Evolutionary conservation across 169 alveolate genomes (phyloP).

Genomic region (Cryptosporidium felis): DNA sequence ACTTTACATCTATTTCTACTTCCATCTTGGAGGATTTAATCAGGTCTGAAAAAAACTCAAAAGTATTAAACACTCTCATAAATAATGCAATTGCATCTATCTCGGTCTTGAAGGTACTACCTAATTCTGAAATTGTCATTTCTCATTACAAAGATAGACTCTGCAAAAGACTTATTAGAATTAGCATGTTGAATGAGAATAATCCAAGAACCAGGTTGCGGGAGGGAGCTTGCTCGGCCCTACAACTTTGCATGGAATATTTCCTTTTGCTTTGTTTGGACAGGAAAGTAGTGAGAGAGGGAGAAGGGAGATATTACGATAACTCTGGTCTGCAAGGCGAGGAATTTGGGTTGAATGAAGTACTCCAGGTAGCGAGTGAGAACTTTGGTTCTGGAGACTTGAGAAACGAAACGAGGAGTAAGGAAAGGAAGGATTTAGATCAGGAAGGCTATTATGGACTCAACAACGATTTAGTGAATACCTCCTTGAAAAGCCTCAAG

Average conservation of each 20-base stretch:
- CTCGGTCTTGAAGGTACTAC: slow-evolving; percentile 5
- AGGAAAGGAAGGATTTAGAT: neutral
- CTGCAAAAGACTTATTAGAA: slow-evolving; percentile 10
- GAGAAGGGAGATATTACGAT: neutral
- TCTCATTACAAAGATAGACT: slow-evolving; percentile 51
- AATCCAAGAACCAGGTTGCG: neutral
- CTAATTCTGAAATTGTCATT: slow-evolving; percentile 16
- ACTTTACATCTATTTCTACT: neutral
- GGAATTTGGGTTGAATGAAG: neutral
- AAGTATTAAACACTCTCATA: neutral
- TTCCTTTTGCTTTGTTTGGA: slow-evolving; percentile 20
- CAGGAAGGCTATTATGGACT: neutral
- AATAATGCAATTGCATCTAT: neutral
- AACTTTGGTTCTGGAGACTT: neutral
- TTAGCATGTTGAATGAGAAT: neutral
- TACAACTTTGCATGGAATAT: slow-evolving; percentile 27
- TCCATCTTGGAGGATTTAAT: neutral
- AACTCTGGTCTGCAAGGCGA: neutral
- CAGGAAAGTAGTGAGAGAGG: neutral
- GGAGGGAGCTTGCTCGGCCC: neutral
- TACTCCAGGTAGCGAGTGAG: neutral
- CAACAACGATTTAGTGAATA: neutral
- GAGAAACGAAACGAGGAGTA: neutral
- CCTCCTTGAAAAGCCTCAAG: slow-evolving; percentile 22
- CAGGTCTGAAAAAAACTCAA: neutral